Evolutionary conservation across 1,139 yeast genomes (phyloP), one percentile per base, ranked within the genome.

Genomic region (Saccharomyces hybrid): DNA sequence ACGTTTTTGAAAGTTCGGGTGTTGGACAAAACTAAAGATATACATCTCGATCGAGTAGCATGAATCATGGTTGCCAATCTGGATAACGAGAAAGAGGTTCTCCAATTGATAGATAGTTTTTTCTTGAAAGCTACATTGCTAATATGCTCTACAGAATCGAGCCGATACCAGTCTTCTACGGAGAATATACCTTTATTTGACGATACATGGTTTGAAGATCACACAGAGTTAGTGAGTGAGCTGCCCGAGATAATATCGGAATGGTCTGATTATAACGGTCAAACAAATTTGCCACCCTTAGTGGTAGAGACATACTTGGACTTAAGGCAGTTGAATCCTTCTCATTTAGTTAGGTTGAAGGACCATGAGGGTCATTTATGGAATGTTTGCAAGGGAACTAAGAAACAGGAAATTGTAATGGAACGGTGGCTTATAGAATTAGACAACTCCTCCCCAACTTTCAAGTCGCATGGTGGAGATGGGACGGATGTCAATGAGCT

Each of bases 401-500:
- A 79, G 65, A 85, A 84, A 63, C 75, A 82, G 13, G 98, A 91
- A 69, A 81, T 93, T 14, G 97, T 93, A 1, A 73, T 93, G 56
- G 99, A 93, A 68, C 77, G 99, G 56, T 93, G 99, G 99, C 75
- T 89, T 27, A 74, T 93, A 41, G 96, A 90, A 68, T 80, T 90
- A 59, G 91, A 85, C 62, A 62, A 71, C 23, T 64, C 63, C 14
- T 61, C 65, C 5, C 56, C 63, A 2, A 69, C 71, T 50, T 63
- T 61, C 52, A 73, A 62, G 60, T 58, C 68, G 0, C 47, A 42
- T 2, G 38, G 20, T 14, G 23, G 23, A 31, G 48, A 46, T 11
- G 61, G 69, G 3, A 49, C 44, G 11, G 51, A 54, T 26, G 52
- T 51, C 11, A 61, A 59, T 20, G 58, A 59, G 5, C 48, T 58